Percentiles rank a stretch among this genome's conserved stretches.
phyloP scores from a whole-genome alignment of 2,329 filamentous ascomycete species.

The Dryadomyces quercivorus region DNA sequence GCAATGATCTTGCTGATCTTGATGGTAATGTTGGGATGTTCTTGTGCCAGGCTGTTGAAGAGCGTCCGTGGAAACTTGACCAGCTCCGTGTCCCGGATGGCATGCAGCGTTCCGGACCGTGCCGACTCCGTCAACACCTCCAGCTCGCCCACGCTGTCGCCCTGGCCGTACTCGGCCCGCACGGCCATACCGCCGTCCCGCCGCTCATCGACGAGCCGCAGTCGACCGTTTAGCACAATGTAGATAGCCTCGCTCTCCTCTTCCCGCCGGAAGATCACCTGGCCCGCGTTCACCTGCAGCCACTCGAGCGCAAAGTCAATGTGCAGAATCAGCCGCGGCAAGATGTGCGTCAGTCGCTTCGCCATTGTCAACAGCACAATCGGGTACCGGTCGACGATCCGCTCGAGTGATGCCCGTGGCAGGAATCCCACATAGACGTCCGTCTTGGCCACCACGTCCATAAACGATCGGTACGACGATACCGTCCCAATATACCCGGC shows the following conservation, averaged over 20 bases:
- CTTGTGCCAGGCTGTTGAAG: conserved; percentile 94
- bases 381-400: conserved; percentile 85
- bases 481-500: conserved; percentile 92
- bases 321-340: conserved; percentile 82
- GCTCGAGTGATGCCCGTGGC: conserved; percentile 71
- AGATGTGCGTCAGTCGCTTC: conserved; percentile 77
- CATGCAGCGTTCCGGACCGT: conserved; percentile 83
- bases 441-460: conserved; percentile 93
- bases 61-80: conserved; percentile 92
- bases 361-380: conserved; percentile 92
- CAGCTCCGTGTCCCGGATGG: conserved; percentile 90
- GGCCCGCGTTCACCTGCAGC: conserved; percentile 91
- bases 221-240: conserved; percentile 85
- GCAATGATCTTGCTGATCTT: conserved; percentile 99
- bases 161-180: conserved; percentile 86
- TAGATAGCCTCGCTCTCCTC: conserved; percentile 98
- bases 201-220: conserved; percentile 73
- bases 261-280: conserved; percentile 85
- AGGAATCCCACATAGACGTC: conserved; percentile 97
- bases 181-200: conserved; percentile 74
- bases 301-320: conserved; percentile 98
- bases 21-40: conserved; percentile 96
- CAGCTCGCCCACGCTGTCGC: conserved; percentile 92
- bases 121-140: conserved; percentile 93
- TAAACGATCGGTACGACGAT: conserved; percentile 90